Evolutionary conservation across 2,329 filamentous ascomycete genomes (phyloP).

Genomic region (Sporothrix luriei): DNA sequence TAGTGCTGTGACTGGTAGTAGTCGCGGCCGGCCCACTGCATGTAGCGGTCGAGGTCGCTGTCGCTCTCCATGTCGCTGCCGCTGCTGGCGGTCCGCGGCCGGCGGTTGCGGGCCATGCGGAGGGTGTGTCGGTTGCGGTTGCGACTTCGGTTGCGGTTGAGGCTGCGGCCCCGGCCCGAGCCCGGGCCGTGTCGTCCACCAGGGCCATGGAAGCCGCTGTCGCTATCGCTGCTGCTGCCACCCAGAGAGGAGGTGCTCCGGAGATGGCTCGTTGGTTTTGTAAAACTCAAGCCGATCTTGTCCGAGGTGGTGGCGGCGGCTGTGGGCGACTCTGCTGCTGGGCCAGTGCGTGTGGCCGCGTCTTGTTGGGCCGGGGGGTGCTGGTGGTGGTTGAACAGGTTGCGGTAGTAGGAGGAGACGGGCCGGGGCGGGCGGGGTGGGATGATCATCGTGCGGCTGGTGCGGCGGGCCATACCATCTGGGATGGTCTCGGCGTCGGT

Average conservation of each 20-base stretch:
- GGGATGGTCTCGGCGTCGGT: background rate
- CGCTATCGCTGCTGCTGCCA: background rate
- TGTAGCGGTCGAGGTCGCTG: constrained; percentile 20
- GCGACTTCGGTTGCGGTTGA: background rate
- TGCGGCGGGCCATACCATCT: background rate
- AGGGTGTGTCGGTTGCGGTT: constrained; percentile 1
- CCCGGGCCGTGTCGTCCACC: too few species aligned
- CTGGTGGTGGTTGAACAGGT: constrained; percentile 24
- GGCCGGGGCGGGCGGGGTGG: background rate
- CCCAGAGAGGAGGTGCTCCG: background rate
- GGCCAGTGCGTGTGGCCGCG: background rate
- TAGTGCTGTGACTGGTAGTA: constrained; percentile 18
- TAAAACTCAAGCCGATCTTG: constrained; percentile 17
- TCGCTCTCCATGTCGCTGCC: constrained; percentile 11
- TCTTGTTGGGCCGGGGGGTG: background rate
- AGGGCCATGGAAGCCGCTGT: background rate
- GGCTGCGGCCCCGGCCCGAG: background rate
- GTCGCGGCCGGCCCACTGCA: constrained; percentile 26
- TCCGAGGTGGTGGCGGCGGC: background rate
- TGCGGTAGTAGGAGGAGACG: constrained; percentile 7
- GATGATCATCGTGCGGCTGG: constrained; percentile 16
- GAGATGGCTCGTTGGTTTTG: background rate
- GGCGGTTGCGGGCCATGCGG: background rate
- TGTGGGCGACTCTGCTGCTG: background rate
- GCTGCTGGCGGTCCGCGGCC: background rate